phyloP scores from a whole-genome alignment of 352 stramenopile genomes.

The Pilasporangium apinafurcum region DNA sequence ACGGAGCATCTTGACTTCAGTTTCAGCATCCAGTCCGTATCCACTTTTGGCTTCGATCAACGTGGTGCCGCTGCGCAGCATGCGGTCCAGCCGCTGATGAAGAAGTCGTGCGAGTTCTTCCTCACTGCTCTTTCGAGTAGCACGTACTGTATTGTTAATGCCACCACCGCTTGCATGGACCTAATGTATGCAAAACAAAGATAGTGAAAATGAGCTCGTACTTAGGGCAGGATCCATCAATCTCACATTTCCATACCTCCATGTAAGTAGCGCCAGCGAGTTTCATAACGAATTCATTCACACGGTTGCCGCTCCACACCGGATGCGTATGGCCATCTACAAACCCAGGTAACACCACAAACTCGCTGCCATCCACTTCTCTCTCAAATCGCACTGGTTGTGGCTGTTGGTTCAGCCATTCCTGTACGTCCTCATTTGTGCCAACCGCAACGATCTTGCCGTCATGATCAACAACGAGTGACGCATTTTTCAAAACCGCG shows the following conservation, averaged over 20 bases:
- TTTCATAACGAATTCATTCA: slow-evolving; percentile 87
- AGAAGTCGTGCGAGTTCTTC: slow-evolving; percentile 48
- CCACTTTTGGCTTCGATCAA: slow-evolving; percentile 80
- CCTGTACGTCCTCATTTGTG: slow-evolving; percentile 39
- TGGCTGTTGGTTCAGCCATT: slow-evolving; percentile 44
- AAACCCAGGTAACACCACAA: slow-evolving; percentile 71
- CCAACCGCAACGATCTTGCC: slow-evolving; percentile 65
- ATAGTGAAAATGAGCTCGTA: neutral
- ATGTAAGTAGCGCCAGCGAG: slow-evolving; percentile 81
- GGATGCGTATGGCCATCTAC: slow-evolving; percentile 82
- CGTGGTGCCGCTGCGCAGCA: slow-evolving; percentile 70
- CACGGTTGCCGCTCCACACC: slow-evolving; percentile 78
- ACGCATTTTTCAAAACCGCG: slow-evolving; percentile 48
- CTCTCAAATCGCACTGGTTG: slow-evolving; percentile 66
- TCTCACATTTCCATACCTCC: slow-evolving; percentile 22
- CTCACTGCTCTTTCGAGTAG: slow-evolving; percentile 59
- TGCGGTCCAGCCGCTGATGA: slow-evolving; percentile 50
- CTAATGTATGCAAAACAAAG: neutral
- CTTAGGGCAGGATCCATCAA: neutral
- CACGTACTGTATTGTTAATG: slow-evolving; percentile 78
- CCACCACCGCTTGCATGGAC: slow-evolving; percentile 68
- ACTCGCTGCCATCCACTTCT: slow-evolving; percentile 56
- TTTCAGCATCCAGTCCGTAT: slow-evolving; percentile 76
- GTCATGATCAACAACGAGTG: slow-evolving; percentile 42
- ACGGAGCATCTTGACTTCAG: slow-evolving; percentile 83